These are phyloP conservation scores for Taiwanofungus camphoratus DNA, from an alignment of 1,284 basidiomycete genomes.

Conservation along the genomic window DNA sequence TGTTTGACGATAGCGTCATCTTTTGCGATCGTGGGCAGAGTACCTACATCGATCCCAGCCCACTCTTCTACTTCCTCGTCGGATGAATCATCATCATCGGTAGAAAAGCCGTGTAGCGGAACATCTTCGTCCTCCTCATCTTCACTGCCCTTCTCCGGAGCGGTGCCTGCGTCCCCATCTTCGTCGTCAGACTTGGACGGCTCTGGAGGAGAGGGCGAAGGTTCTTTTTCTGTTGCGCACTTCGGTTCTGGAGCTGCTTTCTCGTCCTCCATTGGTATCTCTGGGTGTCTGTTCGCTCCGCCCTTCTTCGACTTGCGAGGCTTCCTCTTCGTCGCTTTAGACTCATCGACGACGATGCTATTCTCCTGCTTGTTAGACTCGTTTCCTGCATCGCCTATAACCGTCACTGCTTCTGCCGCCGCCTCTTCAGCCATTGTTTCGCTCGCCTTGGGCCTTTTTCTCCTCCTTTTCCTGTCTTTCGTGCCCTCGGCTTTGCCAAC, in stretches of 20 bases:
- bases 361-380: too few species aligned
- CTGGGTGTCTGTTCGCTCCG: conserved; percentile 4
- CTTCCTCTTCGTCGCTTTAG: conserved; percentile 3
- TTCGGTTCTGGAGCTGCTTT: conserved; percentile 3
- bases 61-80: conserved; percentile 67
- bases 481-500: conserved; percentile 3
- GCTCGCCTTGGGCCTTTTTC: neutral
- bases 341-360: too few species aligned
- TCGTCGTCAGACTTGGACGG: conserved; percentile 12
- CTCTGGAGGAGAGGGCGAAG: conserved; percentile 8
- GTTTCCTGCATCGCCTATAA: too few species aligned
- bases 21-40: conserved; percentile 79
- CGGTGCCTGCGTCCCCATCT: conserved; percentile 15
- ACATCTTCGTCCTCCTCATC: conserved; percentile 32
- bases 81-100: conserved; percentile 77
- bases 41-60: conserved; percentile 56
- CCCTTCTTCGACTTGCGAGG: conserved; percentile 5
- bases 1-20: conserved; percentile 77
- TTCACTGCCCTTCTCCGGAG: conserved; percentile 16
- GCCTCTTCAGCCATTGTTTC: conserved; percentile 2
- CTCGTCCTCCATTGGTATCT: neutral
- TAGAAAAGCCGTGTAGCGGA: conserved; percentile 68
- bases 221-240: conserved; percentile 2
- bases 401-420: too few species aligned
- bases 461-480: neutral